Conservation (phyloP, 768 basidiomycete genomes). For the Leccinum fibrillosum region DNA sequence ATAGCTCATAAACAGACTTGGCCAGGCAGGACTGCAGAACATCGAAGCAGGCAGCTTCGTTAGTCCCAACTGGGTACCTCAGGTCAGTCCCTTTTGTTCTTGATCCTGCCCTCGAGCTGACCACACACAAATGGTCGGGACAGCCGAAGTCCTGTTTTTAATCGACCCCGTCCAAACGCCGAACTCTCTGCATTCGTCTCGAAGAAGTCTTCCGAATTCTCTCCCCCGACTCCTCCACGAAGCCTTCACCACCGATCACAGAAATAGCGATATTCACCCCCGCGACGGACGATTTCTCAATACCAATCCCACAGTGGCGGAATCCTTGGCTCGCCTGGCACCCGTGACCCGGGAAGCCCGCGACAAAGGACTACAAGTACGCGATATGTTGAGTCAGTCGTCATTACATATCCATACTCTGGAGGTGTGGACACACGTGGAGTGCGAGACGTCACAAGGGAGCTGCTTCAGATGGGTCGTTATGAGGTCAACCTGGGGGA, state of each 20-base stretch:
- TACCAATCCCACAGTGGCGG: no score
- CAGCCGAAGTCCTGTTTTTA: constrained; percentile 60
- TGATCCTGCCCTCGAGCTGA: background rate
- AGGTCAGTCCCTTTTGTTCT: background rate
- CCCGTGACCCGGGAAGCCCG: no score
- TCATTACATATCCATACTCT: no score
- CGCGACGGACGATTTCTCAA: no score
- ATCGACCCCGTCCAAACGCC: constrained; percentile 47
- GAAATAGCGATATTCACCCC: constrained; percentile 84
- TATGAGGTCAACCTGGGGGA: constrained; percentile 93
- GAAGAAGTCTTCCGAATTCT: constrained; percentile 56
- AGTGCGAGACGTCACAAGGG: constrained; percentile 69
- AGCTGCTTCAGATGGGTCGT: constrained; percentile 57
- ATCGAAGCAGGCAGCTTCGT: constrained; percentile 91
- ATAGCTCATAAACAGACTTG: constrained; percentile 74
- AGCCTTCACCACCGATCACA: constrained; percentile 42
- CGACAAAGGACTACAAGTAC: no score
- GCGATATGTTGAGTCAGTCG: no score
- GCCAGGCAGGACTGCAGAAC: constrained; percentile 58
- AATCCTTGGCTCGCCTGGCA: no score
- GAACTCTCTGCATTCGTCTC: constrained; percentile 60
- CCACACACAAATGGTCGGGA: constrained; percentile 75
- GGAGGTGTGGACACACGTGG: constrained; percentile 62
- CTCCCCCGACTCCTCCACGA: constrained; percentile 26
- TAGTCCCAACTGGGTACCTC: constrained; percentile 56